phyloP scores from a whole-genome alignment of 305 asterid genomes.

The Rubia peregrina region DNA sequence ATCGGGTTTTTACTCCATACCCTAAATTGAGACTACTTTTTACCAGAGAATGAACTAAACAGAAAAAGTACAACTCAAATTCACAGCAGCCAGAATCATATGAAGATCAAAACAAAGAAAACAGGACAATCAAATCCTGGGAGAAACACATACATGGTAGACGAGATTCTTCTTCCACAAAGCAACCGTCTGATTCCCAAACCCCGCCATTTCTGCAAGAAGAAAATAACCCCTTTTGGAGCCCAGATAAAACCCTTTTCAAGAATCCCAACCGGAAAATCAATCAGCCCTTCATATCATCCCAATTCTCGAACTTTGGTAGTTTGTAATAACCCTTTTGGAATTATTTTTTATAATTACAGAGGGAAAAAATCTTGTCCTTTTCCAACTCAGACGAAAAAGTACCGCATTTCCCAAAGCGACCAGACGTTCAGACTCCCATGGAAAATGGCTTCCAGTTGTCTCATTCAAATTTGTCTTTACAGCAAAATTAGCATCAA shows the following conservation, averaged over 20 bases:
- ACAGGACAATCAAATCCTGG: neutral
- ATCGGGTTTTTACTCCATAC: neutral
- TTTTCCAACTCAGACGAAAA: neutral
- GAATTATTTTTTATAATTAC: neutral
- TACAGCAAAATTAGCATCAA: neutral
- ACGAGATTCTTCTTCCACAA: slow-evolving; percentile 23
- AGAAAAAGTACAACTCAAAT: neutral
- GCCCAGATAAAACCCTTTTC: neutral
- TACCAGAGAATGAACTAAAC: neutral
- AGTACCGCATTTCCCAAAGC: neutral
- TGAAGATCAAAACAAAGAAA: neutral
- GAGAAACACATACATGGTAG: slow-evolving; percentile 17
- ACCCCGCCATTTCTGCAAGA: slow-evolving; percentile 21
- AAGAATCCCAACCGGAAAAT: neutral
- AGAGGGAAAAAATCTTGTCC: neutral
- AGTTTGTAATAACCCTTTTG: neutral
- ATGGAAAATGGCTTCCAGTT: neutral
- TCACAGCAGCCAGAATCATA: neutral
- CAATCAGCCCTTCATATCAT: neutral
- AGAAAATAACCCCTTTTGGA: neutral
- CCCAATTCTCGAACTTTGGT: neutral
- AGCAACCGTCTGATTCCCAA: slow-evolving; percentile 25
- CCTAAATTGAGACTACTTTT: neutral
- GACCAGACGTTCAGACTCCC: neutral
- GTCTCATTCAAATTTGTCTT: neutral